Conservation (phyloP, 1,139 yeast genomes). For the Petasospora rhodanensis region DNA sequence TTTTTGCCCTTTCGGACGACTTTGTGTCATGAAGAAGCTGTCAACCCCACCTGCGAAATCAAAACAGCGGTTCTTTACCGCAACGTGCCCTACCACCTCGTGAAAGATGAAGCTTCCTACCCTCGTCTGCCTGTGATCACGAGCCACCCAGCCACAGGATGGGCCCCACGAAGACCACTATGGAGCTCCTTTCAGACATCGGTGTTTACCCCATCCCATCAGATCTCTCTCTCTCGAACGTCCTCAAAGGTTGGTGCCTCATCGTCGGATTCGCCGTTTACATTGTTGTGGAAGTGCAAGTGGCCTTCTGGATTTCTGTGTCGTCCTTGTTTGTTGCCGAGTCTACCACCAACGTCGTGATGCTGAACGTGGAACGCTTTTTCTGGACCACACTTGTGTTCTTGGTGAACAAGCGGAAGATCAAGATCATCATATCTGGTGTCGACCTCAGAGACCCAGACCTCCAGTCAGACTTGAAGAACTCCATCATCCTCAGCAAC, state of each 20-base stretch:
- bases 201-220: constrained; percentile 21
- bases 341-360: constrained; percentile 8
- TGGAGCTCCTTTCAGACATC: constrained; percentile 17
- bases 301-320: constrained; percentile 9
- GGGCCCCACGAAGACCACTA: constrained; percentile 3
- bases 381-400: constrained; percentile 22
- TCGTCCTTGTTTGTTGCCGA: constrained; percentile 10
- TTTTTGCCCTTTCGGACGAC: too few relatives aligned
- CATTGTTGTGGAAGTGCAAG: constrained; percentile 7
- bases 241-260: constrained; percentile 19
- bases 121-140: too few relatives aligned
- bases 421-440: constrained; percentile 24
- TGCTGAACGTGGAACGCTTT: constrained; percentile 4
- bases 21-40: too few relatives aligned
- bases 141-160: too few relatives aligned
- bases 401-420: constrained; percentile 22
- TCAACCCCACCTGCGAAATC: too few relatives aligned
- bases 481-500: constrained; percentile 22
- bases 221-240: constrained; percentile 13
- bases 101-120: too few relatives aligned
- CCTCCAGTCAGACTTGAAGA: constrained; percentile 14
- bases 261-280: constrained; percentile 9
- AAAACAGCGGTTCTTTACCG: too few relatives aligned
- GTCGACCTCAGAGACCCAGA: constrained; percentile 20
- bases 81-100: too few relatives aligned